Evolutionary conservation across 352 stramenopile genomes (phyloP).

Genomic region (Phytophthora ohioensis): DNA sequence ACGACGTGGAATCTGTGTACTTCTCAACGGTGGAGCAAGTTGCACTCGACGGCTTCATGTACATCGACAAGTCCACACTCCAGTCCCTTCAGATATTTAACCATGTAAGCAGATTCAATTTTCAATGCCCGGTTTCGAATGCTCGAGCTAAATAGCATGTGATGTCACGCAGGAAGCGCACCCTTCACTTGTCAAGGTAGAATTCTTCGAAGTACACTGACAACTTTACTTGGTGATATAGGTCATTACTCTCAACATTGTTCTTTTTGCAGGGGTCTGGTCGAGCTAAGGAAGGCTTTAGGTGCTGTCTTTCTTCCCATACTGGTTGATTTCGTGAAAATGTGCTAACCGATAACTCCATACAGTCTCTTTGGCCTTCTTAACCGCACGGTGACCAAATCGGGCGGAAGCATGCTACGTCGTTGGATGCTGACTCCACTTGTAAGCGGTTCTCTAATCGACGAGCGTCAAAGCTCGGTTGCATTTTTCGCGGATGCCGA

Average conservation of each 20-base stretch:
- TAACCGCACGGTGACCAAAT: constrained; percentile 83
- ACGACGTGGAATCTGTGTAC: constrained; percentile 59
- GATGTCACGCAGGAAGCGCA: constrained; percentile 67
- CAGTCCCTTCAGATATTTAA: constrained; percentile 88
- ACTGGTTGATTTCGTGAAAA: not conserved
- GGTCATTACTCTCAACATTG: not conserved
- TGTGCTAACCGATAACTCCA: not conserved
- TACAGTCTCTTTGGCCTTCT: constrained; percentile 79
- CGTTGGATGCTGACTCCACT: constrained; percentile 86
- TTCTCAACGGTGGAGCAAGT: constrained; percentile 74
- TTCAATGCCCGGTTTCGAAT: not conserved
- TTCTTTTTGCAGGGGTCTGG: constrained; percentile 54
- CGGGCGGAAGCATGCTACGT: constrained; percentile 62
- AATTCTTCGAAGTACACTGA: not conserved
- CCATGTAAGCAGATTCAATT: constrained; percentile 45
- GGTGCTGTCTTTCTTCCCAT: constrained; percentile 38
- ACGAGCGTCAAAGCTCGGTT: constrained; percentile 63
- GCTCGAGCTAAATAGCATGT: constrained; percentile 14
- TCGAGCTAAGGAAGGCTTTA: constrained; percentile 88
- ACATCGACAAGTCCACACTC: constrained; percentile 74
- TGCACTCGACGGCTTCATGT: constrained; percentile 81
- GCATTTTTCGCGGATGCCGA: constrained; percentile 62
- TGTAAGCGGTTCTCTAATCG: constrained; percentile 52
- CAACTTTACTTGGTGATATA: not conserved
- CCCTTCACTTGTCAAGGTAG: constrained; percentile 80